Evolutionary conservation across 768 basidiomycete genomes (phyloP), one percentile per base, ranked within the genome.

Genomic region (Coprinellus micaceus): DNA sequence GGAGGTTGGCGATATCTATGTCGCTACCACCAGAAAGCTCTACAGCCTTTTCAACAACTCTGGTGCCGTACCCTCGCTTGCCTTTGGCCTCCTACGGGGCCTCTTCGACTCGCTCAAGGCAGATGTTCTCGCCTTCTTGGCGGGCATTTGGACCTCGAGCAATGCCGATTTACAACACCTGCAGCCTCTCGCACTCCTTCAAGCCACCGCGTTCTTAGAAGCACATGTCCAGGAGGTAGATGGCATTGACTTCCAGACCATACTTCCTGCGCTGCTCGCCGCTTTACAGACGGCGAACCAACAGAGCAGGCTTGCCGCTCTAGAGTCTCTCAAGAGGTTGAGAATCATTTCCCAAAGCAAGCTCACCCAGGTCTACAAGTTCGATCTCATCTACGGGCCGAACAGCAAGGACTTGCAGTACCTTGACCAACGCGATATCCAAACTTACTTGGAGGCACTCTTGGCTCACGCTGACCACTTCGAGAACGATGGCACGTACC

Each of bases 201-300:
- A 98, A 66, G 84, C 85, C 19, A 75, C 80, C 2, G 91, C 93
- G 0, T 95, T 95, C 69, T 68, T 98, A 12, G 78, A 84, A 46
- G 91, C 94, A 0, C 85, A 92, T 68, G 66, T 77, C 1, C 64
- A 74, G 2, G 73, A 79, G 45, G 71, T 77, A 40, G 75, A 77
- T 36, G 74, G 77, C 13, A 68, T 86, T 3, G 94, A 96, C 68
- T 91, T 95, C 69, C 89, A 94, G 68, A 85, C 83, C 0, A 78
- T 94, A 5, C 64, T 94, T 11, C 89, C 91, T 1, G 76, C 84
- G 2, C 66, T 93, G 10, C 72, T 94, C 1, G 79, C 87, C 21
- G 78, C 83, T 10, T 63, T 93, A 12, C 78, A 83, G 52, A 78
- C 75, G 57, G 24, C 67, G 1, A 74, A 78, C 43, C 57, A 60